Evolutionary conservation across 805 yeast genomes (phyloP).

Genomic region (Diddensiella santjacobensis): DNA sequence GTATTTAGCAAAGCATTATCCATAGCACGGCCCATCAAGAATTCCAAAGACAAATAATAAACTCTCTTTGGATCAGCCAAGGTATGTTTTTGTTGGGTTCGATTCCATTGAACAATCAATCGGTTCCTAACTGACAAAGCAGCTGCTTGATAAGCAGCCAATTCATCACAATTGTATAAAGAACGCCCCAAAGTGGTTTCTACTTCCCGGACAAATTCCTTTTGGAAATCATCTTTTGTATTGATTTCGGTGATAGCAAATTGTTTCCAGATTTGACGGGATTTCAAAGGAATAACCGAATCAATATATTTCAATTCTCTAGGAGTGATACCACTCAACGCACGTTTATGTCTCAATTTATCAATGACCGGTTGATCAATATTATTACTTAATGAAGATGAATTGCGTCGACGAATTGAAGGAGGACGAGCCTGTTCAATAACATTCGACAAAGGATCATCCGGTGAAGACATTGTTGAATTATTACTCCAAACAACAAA

Average conservation of each 20-base stretch:
- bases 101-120: conserved; percentile 82
- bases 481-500: too few species aligned
- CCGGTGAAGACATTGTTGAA: neutral
- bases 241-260: conserved; percentile 52
- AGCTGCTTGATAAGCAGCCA: conserved; percentile 91
- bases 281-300: conserved; percentile 71
- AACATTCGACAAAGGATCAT: conserved; percentile 1
- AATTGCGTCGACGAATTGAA: neutral
- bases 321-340: conserved; percentile 88
- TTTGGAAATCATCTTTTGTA: conserved; percentile 57
- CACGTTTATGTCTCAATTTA: conserved; percentile 41
- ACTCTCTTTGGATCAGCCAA: conserved; percentile 78
- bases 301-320: conserved; percentile 83
- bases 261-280: conserved; percentile 74
- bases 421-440: conserved; percentile 2
- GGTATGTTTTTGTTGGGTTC: conserved; percentile 88
- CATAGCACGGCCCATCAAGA: conserved; percentile 90
- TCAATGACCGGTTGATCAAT: conserved; percentile 9
- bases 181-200: conserved; percentile 91
- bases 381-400: neutral
- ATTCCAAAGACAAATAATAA: conserved; percentile 82
- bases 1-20: conserved; percentile 89
- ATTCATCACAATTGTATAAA: conserved; percentile 83
- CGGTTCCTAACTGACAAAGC: conserved; percentile 76
- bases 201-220: conserved; percentile 73